Percentiles rank a stretch among this genome's conserved stretches.
phyloP scores from a whole-genome alignment of 164 flowering plant species.

The Pachysandra terminalis region DNA sequence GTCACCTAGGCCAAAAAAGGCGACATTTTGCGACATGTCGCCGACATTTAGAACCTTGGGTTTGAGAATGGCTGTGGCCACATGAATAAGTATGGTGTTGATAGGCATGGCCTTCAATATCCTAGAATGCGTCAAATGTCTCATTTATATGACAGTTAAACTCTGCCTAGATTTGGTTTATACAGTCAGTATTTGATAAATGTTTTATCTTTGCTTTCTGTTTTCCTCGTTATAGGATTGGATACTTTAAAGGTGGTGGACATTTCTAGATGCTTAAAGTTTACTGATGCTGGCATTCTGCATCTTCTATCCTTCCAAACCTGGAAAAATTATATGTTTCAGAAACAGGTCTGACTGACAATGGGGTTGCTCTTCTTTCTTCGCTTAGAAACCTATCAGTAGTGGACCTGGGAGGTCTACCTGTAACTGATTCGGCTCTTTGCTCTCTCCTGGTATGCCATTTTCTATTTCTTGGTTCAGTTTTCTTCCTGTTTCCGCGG shows the following conservation, averaged over 20 bases:
- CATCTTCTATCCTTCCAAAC: slow-evolving; percentile 64
- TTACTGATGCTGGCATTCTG: slow-evolving; percentile 65
- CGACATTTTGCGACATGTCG: too few species aligned
- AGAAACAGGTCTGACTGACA: slow-evolving; percentile 65
- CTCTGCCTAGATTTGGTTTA: not conserved
- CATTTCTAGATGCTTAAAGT: slow-evolving; percentile 62
- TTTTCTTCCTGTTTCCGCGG: not conserved
- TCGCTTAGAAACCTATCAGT: slow-evolving; percentile 50
- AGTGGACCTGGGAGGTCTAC: slow-evolving; percentile 90
- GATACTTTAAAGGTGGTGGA: slow-evolving; percentile 57
- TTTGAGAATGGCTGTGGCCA: not conserved
- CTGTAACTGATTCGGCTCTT: slow-evolving; percentile 65
- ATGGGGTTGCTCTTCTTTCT: slow-evolving; percentile 54
- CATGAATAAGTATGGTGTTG: not conserved
- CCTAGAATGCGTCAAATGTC: not conserved
- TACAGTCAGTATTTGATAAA: not conserved
- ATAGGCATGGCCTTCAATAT: not conserved
- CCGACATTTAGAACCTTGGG: too few species aligned
- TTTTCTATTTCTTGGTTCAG: slow-evolving; percentile 1
- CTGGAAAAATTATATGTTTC: slow-evolving; percentile 63
- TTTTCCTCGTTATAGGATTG: slow-evolving; percentile 49
- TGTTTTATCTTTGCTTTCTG: not conserved
- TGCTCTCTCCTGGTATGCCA: slow-evolving; percentile 58
- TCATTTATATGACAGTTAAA: not conserved
- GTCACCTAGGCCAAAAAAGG: too few species aligned